These are phyloP conservation scores for Septoria linicola DNA, from an alignment of 2,329 filamentous ascomycete species.

Conservation along the genomic window DNA sequence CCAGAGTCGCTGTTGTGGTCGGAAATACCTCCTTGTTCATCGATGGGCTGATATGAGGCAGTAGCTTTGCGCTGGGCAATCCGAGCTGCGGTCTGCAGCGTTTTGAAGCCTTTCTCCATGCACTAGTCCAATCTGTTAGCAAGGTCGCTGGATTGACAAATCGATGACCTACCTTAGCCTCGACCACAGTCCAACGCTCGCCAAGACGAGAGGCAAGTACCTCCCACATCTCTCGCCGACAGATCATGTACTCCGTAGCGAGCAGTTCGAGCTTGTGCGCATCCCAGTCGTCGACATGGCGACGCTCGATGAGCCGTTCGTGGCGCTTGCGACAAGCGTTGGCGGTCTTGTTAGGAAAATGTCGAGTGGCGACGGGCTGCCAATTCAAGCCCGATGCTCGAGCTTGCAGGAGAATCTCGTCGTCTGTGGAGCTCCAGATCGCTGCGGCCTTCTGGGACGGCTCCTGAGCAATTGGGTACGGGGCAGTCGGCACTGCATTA, in stretches of 20 bases:
- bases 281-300: conserved; percentile 75
- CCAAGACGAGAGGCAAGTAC: conserved; percentile 63
- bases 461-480: conserved; percentile 37
- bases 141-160: conserved; percentile 38
- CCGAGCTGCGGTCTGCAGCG: conserved; percentile 68
- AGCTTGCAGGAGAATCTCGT: conserved; percentile 69
- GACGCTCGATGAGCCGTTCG: conserved; percentile 75
- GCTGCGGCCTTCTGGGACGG: conserved; percentile 41
- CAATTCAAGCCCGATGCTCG: conserved; percentile 77
- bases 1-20: conserved; percentile 65
- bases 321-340: conserved; percentile 90
- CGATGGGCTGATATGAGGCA: conserved; percentile 46
- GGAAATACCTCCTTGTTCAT: conserved; percentile 42
- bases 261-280: conserved; percentile 70
- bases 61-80: conserved; percentile 61
- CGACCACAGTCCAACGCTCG: conserved; percentile 65
- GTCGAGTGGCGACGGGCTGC: conserved; percentile 72
- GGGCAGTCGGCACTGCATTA: conserved; percentile 34
- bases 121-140: conserved; percentile 53
- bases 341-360: conserved; percentile 73
- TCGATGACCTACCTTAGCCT: conserved; percentile 69
- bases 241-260: conserved; percentile 74
- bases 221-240: conserved; percentile 79
- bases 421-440: conserved; percentile 70
- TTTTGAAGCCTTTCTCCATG: conserved; percentile 81